Conservation (phyloP, 2,329 filamentous ascomycete species). For the Sphaerostilbella broomeana region DNA sequence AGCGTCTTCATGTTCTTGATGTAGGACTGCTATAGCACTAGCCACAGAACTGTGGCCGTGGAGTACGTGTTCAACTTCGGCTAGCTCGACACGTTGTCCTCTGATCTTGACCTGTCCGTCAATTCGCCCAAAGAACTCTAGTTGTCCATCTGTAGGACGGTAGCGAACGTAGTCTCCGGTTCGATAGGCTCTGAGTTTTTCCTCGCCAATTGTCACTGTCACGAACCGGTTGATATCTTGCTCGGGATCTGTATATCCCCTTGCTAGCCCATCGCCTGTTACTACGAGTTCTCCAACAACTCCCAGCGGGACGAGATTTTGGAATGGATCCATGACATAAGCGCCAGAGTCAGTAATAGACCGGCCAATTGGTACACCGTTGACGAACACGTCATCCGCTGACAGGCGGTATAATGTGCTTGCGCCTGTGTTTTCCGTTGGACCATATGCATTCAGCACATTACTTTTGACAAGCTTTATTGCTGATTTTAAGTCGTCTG, state of each 20-base stretch:
- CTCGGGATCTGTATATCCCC: slow-evolving; percentile 14
- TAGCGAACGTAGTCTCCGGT: slow-evolving; percentile 13
- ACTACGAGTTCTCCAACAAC: slow-evolving; percentile 17
- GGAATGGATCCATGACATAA: slow-evolving; percentile 13
- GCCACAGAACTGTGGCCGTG: slow-evolving; percentile 11
- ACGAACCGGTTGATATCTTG: slow-evolving; percentile 14
- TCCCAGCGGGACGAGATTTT: slow-evolving; percentile 15
- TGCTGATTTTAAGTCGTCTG: neutral
- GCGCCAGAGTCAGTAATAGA: slow-evolving; percentile 15
- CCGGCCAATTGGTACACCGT: slow-evolving; percentile 16
- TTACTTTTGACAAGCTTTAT: neutral
- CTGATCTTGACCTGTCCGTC: slow-evolving; percentile 15
- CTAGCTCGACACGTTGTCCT: slow-evolving; percentile 14
- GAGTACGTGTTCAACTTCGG: slow-evolving; percentile 10
- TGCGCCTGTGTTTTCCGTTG: slow-evolving; percentile 17
- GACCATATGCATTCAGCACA: slow-evolving; percentile 16
- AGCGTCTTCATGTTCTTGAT: slow-evolving; percentile 2
- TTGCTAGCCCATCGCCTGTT: slow-evolving; percentile 15
- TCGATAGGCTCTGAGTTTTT: slow-evolving; percentile 5
- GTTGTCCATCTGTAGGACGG: neutral
- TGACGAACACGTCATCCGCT: slow-evolving; percentile 4
- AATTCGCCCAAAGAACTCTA: neutral
- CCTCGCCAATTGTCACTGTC: slow-evolving; percentile 4
- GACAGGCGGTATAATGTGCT: slow-evolving; percentile 15
- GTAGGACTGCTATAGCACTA: slow-evolving; percentile 17